A percentile compares a stretch with the other conserved stretches of the same genome.
Conservation (phyloP, 768 basidiomycete genomes). For the Pluteus cervinus region DNA sequence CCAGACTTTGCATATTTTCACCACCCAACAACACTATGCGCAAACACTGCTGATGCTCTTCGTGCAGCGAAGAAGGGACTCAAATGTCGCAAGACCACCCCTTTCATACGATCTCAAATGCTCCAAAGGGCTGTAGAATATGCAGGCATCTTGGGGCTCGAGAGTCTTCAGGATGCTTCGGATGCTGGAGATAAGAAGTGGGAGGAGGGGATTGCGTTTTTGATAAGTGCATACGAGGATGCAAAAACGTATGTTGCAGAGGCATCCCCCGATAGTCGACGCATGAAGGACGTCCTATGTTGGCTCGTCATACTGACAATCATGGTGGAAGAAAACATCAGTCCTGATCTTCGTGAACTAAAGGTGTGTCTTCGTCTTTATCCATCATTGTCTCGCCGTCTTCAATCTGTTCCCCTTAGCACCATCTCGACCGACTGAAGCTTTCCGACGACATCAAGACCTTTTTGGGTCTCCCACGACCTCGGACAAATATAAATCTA, state of each 20-base stretch:
- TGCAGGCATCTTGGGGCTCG: slow-evolving; percentile 50
- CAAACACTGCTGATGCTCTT: slow-evolving; percentile 43
- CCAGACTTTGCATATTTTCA: slow-evolving; percentile 60
- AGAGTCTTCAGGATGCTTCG: slow-evolving; percentile 37
- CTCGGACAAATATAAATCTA: slow-evolving; percentile 46
- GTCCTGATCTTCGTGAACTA: slow-evolving; percentile 43
- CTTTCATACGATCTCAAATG: slow-evolving; percentile 50
- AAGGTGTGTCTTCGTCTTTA: slow-evolving; percentile 28
- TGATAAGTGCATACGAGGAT: slow-evolving; percentile 56
- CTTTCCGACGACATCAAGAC: slow-evolving; percentile 46
- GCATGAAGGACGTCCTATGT: slow-evolving; percentile 53
- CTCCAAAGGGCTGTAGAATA: slow-evolving; percentile 59
- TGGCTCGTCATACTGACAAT: slow-evolving; percentile 54
- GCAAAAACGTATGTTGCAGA: slow-evolving; percentile 46
- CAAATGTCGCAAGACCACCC: slow-evolving; percentile 46
- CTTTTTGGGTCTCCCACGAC: slow-evolving; percentile 38
- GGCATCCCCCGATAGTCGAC: slow-evolving; percentile 56
- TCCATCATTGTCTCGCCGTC: neutral
- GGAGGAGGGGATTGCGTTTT: slow-evolving; percentile 56
- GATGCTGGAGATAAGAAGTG: slow-evolving; percentile 36
- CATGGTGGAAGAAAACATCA: slow-evolving; percentile 44
- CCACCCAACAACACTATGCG: slow-evolving; percentile 49
- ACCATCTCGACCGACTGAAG: slow-evolving; percentile 36
- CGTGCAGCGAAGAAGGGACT: slow-evolving; percentile 62
- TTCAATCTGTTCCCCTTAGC: slow-evolving; percentile 12